These are phyloP conservation scores for Neofusicoccum parvum DNA, from an alignment of 2,329 filamentous ascomycete genomes.

Conservation along the genomic window DNA sequence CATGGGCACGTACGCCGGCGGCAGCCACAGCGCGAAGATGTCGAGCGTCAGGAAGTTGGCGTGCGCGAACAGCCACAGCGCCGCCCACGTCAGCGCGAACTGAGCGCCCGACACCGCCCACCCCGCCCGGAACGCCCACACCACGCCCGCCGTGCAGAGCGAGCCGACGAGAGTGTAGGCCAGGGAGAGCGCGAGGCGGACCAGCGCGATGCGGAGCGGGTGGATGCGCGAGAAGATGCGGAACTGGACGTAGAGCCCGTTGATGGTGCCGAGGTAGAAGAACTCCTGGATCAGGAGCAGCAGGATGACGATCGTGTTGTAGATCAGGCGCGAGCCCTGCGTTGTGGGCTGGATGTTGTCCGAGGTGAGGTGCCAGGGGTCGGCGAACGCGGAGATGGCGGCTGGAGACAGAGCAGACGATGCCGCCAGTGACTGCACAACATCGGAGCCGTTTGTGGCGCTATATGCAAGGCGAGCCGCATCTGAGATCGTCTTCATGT, in stretches of 20 bases:
- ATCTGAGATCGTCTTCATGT: no score
- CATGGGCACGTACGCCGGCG: constrained; percentile 47
- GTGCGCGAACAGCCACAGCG: constrained; percentile 49
- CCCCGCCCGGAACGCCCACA: constrained; percentile 47
- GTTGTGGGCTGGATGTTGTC: no score
- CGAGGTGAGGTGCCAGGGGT: no score
- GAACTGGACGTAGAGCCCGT: constrained; percentile 28
- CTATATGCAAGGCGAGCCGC: no score
- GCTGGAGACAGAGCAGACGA: no score
- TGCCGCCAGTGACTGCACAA: no score
- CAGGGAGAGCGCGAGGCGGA: constrained; percentile 39
- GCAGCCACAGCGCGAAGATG: constrained; percentile 45
- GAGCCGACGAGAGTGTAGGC: constrained; percentile 46
- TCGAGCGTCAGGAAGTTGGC: constrained; percentile 50
- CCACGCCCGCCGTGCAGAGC: constrained; percentile 43
- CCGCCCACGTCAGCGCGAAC: constrained; percentile 48
- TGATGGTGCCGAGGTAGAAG: constrained; percentile 12
- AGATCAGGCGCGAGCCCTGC: no score
- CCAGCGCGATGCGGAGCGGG: constrained; percentile 20
- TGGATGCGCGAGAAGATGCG: constrained; percentile 26
- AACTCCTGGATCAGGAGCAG: no score
- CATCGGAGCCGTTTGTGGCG: no score
- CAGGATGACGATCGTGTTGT: no score
- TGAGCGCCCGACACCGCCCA: constrained; percentile 46
- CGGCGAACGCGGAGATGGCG: no score